These are phyloP conservation scores for Xylaria polymorpha DNA, from an alignment of 2,329 filamentous ascomycete species.

Conservation along the genomic window DNA sequence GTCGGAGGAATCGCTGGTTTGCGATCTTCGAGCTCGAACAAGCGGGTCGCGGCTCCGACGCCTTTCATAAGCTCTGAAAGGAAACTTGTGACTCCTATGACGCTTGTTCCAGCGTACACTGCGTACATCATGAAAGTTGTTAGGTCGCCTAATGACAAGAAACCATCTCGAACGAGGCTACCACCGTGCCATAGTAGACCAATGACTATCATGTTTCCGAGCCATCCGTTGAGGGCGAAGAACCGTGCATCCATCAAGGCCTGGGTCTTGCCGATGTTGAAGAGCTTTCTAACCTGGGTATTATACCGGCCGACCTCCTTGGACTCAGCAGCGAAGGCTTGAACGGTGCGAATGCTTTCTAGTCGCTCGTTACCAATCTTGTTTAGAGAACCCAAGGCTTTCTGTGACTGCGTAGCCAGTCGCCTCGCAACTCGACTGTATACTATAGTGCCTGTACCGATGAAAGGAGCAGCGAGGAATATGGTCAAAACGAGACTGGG, in stretches of 20 bases:
- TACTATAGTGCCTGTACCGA: slow-evolving; percentile 89
- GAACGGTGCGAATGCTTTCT: slow-evolving; percentile 95
- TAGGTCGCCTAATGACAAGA: slow-evolving; percentile 89
- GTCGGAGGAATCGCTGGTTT: slow-evolving; percentile 89
- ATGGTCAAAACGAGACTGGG: slow-evolving; percentile 89
- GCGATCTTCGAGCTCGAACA: slow-evolving; percentile 96
- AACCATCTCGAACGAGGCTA: slow-evolving; percentile 85
- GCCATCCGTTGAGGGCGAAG: slow-evolving; percentile 86
- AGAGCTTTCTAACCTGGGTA: slow-evolving; percentile 90
- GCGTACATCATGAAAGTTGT: slow-evolving; percentile 99
- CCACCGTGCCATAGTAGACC: slow-evolving; percentile 91
- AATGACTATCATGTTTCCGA: slow-evolving; percentile 96
- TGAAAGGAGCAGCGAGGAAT: slow-evolving; percentile 86
- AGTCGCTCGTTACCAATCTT: slow-evolving; percentile 99
- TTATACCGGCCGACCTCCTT: slow-evolving; percentile 94
- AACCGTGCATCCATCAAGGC: slow-evolving; percentile 91
- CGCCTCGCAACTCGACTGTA: slow-evolving; percentile 91
- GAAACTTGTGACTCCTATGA: slow-evolving; percentile 94
- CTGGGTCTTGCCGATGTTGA: slow-evolving; percentile 86
- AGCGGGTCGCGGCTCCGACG: slow-evolving; percentile 91
- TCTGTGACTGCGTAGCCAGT: slow-evolving; percentile 91
- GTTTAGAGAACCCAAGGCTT: slow-evolving; percentile 89
- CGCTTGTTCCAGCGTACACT: slow-evolving; percentile 83
- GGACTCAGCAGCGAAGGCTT: slow-evolving; percentile 93
- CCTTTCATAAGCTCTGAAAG: slow-evolving; percentile 99